Conservation (phyloP, 2,329 filamentous ascomycete species). For the Fusarium begoniae region DNA sequence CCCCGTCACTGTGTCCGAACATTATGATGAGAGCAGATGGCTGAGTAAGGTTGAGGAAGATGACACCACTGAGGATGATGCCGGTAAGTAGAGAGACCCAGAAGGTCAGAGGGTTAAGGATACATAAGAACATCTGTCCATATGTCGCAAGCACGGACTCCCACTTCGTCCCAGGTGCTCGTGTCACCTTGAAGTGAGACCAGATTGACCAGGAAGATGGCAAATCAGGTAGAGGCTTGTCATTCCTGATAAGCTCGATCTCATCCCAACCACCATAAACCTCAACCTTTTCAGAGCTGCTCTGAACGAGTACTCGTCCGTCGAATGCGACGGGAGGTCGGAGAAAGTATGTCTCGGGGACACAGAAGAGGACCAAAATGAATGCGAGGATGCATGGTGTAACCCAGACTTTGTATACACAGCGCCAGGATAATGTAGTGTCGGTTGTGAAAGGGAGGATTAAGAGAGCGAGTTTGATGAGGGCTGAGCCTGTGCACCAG, state of each 20-base stretch:
- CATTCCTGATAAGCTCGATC: neutral
- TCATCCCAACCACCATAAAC: constrained; percentile 24
- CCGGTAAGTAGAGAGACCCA: constrained; percentile 31
- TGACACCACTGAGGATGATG: constrained; percentile 17
- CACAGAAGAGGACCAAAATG: neutral
- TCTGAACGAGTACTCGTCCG: constrained; percentile 9
- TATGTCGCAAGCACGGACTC: constrained; percentile 18
- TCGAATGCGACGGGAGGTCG: constrained; percentile 28
- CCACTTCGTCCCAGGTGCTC: constrained; percentile 14
- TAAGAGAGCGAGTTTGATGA: constrained; percentile 13
- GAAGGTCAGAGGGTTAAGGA: constrained; percentile 32
- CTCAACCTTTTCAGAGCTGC: constrained; percentile 12
- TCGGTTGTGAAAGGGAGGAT: constrained; percentile 3
- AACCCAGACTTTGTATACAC: constrained; percentile 17
- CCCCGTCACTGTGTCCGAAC: neutral
- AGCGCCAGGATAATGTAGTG: neutral
- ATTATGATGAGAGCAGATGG: neutral
- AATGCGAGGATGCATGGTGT: neutral
- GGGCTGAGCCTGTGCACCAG: constrained; percentile 9
- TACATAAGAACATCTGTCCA: constrained; percentile 31
- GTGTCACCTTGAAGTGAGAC: neutral
- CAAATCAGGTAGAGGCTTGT: constrained; percentile 8
- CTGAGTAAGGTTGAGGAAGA: constrained; percentile 23
- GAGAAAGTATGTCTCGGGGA: constrained; percentile 28
- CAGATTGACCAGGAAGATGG: neutral